phyloP scores from a whole-genome alignment of 2,329 filamentous ascomycete species.

The Neurospora sp. region DNA sequence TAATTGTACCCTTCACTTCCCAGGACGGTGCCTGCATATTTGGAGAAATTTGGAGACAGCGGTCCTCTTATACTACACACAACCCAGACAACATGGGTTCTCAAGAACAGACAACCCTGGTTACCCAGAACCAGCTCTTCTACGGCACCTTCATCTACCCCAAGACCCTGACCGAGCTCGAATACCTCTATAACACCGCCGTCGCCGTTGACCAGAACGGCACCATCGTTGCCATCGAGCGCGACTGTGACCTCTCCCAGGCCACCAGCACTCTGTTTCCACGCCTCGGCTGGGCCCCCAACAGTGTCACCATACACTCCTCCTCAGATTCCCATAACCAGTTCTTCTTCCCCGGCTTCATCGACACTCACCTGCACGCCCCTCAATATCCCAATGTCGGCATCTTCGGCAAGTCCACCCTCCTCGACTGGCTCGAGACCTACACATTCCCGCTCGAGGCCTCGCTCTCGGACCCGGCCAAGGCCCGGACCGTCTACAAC shows the following conservation, averaged over 20 bases:
- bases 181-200: constrained; percentile 40
- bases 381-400: constrained; percentile 91
- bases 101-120: constrained; percentile 5
- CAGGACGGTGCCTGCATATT: background rate
- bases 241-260: constrained; percentile 22
- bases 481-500: constrained; percentile 64
- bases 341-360: constrained; percentile 79
- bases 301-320: constrained; percentile 28
- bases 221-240: constrained; percentile 39
- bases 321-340: constrained; percentile 31
- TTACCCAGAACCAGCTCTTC: constrained; percentile 34
- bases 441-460: constrained; percentile 94
- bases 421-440: constrained; percentile 85
- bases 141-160: constrained; percentile 47
- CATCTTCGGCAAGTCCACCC: constrained; percentile 85
- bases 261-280: constrained; percentile 26
- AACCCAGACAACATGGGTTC: background rate
- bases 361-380: constrained; percentile 91
- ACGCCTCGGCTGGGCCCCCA: constrained; percentile 35
- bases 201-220: constrained; percentile 41
- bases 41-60: background rate
- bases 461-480: constrained; percentile 53
- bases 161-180: constrained; percentile 35
- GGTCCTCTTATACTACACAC: background rate
- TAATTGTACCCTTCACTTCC: background rate